Conservation (phyloP, 2,329 filamentous ascomycete genomes). For the Mollisia scopiformis region DNA sequence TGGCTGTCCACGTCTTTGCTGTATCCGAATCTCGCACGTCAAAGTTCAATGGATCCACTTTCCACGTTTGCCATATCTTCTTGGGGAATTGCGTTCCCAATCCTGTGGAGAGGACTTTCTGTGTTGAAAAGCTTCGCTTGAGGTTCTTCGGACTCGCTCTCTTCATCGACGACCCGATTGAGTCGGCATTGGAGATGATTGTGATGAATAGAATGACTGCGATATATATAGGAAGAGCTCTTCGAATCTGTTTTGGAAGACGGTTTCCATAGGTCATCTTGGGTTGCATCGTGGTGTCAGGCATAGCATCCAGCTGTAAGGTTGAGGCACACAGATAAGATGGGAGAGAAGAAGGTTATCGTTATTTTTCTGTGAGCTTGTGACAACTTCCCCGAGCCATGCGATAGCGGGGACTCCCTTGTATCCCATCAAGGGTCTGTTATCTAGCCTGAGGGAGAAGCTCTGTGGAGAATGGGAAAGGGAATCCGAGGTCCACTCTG, state of each 20-base stretch:
- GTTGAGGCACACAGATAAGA: neutral
- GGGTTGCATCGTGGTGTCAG: neutral
- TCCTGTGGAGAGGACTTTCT: neutral
- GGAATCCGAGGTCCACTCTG: neutral
- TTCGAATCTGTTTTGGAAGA: conserved; percentile 22
- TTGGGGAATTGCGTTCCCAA: conserved; percentile 51
- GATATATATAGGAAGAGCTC: conserved; percentile 32
- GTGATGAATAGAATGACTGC: conserved; percentile 28
- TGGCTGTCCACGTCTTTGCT: conserved; percentile 66
- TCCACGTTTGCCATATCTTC: conserved; percentile 82
- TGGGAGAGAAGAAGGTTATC: neutral
- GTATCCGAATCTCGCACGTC: conserved; percentile 63
- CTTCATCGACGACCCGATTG: conserved; percentile 15
- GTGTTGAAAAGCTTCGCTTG: conserved; percentile 12
- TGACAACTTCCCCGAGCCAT: neutral
- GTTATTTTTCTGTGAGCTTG: neutral
- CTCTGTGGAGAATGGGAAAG: neutral
- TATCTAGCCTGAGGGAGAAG: neutral
- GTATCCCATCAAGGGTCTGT: neutral
- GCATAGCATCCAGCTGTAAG: neutral
- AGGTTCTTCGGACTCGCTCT: neutral
- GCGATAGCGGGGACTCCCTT: neutral
- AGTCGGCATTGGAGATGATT: conserved; percentile 25
- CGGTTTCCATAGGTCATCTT: neutral
- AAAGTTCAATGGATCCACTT: conserved; percentile 67